A percentile compares a stretch with the other conserved stretches of the same genome.
These are phyloP conservation scores for Solanum lignicaule DNA, from an alignment of 257 asterid genomes.

Conservation along the genomic window DNA sequence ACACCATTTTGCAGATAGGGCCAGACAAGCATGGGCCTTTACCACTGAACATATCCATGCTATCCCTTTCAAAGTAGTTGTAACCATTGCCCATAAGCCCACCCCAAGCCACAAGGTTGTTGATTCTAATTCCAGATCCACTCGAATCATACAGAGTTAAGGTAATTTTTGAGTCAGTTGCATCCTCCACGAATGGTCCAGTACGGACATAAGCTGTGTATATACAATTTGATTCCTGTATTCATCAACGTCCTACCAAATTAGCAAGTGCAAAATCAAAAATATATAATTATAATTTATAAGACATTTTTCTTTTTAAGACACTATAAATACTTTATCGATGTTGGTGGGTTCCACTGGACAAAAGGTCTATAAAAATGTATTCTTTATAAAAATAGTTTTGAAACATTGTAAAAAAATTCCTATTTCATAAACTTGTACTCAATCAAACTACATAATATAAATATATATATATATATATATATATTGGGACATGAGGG, in stretches of 20 bases:
- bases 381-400: no score
- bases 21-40: slow-evolving; percentile 48
- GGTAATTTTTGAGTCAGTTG: slow-evolving; percentile 49
- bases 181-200: slow-evolving; percentile 36
- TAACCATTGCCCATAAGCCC: slow-evolving; percentile 57
- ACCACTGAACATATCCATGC: slow-evolving; percentile 57
- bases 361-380: not conserved
- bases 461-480: no score
- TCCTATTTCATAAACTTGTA: no score
- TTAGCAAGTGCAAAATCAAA: not conserved
- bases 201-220: slow-evolving; percentile 20
- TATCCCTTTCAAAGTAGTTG: slow-evolving; percentile 59
- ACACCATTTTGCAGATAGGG: slow-evolving; percentile 42
- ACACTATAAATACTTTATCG: not conserved
- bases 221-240: not conserved
- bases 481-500: no score
- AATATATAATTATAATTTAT: no score
- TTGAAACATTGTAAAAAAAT: not conserved
- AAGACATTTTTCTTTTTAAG: no score
- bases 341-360: not conserved
- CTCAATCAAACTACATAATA: not conserved
- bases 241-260: not conserved
- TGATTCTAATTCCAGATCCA: slow-evolving; percentile 40
- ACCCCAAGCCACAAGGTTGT: slow-evolving; percentile 52
- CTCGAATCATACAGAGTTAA: slow-evolving; percentile 32